Evolutionary conservation across 192 early-diverging fungal species (phyloP), one percentile per base, ranked within the genome.

Genomic region (Linnemannia hyalina): DNA sequence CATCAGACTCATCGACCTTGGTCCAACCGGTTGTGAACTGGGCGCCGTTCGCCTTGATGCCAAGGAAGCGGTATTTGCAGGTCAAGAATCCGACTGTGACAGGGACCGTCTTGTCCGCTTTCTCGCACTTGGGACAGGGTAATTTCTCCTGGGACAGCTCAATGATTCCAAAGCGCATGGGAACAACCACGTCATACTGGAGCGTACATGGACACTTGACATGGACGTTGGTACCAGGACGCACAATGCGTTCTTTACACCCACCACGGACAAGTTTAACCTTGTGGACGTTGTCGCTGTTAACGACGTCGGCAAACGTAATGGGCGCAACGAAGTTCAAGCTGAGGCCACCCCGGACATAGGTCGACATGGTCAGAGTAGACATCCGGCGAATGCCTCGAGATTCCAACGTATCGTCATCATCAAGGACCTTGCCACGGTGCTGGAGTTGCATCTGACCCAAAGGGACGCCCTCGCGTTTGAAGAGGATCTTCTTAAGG

Each of bases 11-110:
- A 16, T 13, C 23, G 4, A 70, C 46, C 0, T 11, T 22, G 15
- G 23, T 79, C 80, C 73, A 81, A 0, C 44, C 29, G 2, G 74
- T 41, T 0, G 80, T 57, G 29, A 70, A 71, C 52, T 75, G 68
- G 29, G 69, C 47, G 0, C 74, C 68, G 15, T 38, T 29, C 1
- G 73, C 36, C 47, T 75, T 81, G 46, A 70, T 52, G 3, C 80
- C 80, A 22, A 76, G 74, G 49, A 75, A 81, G 3, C 74, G 74
- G 52, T 81, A 75, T 52, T 71, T 81, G 73, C 80, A 81, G 6
- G 7, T n/a, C 26, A 1, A 10, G 32, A 81, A 81, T 15, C 73
- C 73, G 32, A 75, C 80, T 0, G 73, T 75, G 32, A 71, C n/a
- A 32, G 74, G 74, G 26, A 60, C 35, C 13, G 74, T 81, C 13